Percentiles rank a stretch among this genome's conserved stretches.
Evolutionary conservation across 495 filamentous ascomycete genomes (phyloP).

Genomic region (Tuber microsphaerosporum): DNA sequence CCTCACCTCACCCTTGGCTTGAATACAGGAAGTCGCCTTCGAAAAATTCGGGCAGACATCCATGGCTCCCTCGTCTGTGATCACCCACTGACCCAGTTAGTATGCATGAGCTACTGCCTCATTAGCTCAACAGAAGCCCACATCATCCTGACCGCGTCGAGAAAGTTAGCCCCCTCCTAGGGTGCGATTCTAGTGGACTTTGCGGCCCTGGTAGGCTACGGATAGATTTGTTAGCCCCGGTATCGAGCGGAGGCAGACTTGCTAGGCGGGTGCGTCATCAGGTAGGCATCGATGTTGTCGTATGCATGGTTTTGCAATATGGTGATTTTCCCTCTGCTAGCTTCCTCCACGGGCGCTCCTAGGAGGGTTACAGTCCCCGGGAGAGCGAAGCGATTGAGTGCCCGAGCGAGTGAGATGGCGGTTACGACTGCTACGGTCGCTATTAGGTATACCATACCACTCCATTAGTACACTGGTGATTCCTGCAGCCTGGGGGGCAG

Average conservation of each 20-base stretch:
- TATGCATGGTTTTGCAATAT: constrained; percentile 46
- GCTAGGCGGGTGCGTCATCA: neutral
- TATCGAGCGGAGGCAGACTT: neutral
- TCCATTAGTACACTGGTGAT: neutral
- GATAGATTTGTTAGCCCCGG: neutral
- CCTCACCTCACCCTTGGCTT: constrained; percentile 48
- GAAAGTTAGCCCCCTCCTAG: constrained; percentile 58
- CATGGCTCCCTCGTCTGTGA: constrained; percentile 55
- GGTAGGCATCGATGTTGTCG: neutral
- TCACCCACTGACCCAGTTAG: constrained; percentile 56
- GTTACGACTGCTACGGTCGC: constrained; percentile 56
- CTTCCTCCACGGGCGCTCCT: constrained; percentile 67
- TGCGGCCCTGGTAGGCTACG: neutral
- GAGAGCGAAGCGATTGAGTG: constrained; percentile 47
- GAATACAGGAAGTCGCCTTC: constrained; percentile 50
- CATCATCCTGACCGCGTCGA: constrained; percentile 55
- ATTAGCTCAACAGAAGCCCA: constrained; percentile 59
- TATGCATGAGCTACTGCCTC: constrained; percentile 57
- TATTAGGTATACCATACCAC: constrained; percentile 47
- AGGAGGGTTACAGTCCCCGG: constrained; percentile 57
- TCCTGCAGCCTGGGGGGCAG: neutral
- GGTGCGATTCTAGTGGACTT: constrained; percentile 54
- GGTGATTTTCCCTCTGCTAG: constrained; percentile 62
- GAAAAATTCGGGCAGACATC: constrained; percentile 59
- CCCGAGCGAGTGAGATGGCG: constrained; percentile 52